Percentiles rank a stretch among this genome's conserved stretches.
phyloP scores from a whole-genome alignment of 257 asterid genomes.

The Mentha longifolia region DNA sequence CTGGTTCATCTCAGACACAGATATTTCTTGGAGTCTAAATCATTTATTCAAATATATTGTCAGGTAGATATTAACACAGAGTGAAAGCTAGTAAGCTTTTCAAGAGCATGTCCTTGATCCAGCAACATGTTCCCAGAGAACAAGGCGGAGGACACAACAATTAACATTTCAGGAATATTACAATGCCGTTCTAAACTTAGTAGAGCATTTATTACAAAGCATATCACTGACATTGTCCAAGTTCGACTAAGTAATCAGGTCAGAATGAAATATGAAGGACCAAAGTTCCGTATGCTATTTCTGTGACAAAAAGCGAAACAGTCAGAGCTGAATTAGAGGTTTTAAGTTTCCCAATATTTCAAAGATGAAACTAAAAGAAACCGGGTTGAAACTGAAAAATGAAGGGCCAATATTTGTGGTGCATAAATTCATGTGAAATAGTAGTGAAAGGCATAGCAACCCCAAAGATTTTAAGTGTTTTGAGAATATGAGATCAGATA shows the following conservation, averaged over 20 bases:
- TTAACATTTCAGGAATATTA: background rate
- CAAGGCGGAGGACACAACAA: background rate
- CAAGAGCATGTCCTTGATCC: background rate
- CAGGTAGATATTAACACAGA: background rate
- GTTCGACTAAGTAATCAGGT: conserved; percentile 18
- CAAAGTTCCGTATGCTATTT: background rate
- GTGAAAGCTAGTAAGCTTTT: conserved; percentile 11
- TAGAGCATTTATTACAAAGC: background rate
- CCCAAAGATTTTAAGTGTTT: conserved; percentile 3
- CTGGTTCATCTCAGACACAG: conserved; percentile 21
- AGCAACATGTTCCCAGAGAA: conserved; percentile 22
- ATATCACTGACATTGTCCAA: conserved; percentile 12
- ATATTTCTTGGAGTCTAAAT: conserved; percentile 14
- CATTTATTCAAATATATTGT: background rate
- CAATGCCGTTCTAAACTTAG: background rate
- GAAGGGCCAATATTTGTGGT: conserved; percentile 1
- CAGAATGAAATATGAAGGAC: background rate
- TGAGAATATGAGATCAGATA: conserved; percentile 21
- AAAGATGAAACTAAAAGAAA: conserved; percentile 17
- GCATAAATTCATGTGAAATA: background rate
- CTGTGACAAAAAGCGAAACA: background rate
- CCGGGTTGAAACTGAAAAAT: conserved; percentile 11
- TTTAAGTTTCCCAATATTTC: conserved; percentile 13
- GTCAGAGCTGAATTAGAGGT: background rate
- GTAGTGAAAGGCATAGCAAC: background rate